Conservation (phyloP, 2,329 filamentous ascomycete genomes). For the Colletotrichum sp. region DNA sequence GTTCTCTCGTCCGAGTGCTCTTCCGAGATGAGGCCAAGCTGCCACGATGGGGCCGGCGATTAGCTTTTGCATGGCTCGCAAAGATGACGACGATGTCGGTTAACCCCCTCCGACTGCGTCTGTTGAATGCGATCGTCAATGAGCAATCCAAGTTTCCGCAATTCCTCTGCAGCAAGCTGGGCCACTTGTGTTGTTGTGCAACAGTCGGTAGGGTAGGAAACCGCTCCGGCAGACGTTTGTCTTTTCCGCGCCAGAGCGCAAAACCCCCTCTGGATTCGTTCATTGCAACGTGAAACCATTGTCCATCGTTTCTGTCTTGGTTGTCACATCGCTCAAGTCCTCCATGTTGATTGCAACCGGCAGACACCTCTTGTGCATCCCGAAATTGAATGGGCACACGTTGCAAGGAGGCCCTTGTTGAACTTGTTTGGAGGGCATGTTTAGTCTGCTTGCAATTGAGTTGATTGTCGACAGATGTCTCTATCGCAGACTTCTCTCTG, state of each 20-base stretch:
- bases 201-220: background rate
- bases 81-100: background rate
- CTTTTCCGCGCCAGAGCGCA: background rate
- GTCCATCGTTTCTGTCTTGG: background rate
- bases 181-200: background rate
- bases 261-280: background rate
- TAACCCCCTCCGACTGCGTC: background rate
- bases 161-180: background rate
- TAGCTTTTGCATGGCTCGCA: background rate
- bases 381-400: background rate
- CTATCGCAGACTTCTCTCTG: background rate
- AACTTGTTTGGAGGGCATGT: background rate
- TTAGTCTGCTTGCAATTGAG: background rate
- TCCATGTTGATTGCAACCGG: background rate
- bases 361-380: background rate
- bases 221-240: background rate
- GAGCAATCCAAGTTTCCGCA: background rate
- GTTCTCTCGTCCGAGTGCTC: background rate
- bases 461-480: background rate
- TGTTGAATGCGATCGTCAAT: background rate
- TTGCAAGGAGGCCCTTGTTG: background rate
- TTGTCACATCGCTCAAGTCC: background rate
- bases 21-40: slow-evolving; percentile 8
- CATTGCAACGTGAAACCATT: background rate
- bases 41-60: slow-evolving; percentile 2